Evolutionary conservation across 768 basidiomycete species (phyloP).

Genomic region (Pulveroboletus sp.): DNA sequence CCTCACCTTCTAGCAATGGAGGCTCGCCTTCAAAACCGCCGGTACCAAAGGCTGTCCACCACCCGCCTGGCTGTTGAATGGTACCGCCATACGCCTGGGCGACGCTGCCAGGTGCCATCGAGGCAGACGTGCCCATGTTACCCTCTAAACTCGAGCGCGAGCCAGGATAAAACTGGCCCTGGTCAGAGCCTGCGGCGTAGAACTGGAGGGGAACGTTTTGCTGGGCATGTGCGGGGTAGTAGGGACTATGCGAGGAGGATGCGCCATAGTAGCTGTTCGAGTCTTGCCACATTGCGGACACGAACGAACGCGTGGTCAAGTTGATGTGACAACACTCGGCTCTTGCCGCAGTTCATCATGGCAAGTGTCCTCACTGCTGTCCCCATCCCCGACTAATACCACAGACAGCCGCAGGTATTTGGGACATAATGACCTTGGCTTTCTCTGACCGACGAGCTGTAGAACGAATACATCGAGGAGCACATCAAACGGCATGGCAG

Average conservation of each 20-base stretch:
- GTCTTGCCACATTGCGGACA: constrained; percentile 72
- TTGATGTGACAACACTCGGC: constrained; percentile 18
- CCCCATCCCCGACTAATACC: constrained; percentile 11
- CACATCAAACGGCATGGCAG: constrained; percentile 96
- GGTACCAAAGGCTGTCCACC: constrained; percentile 97
- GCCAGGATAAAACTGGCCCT: constrained; percentile 61
- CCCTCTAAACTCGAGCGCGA: constrained; percentile 79
- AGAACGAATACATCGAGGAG: constrained; percentile 99
- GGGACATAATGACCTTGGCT: not conserved
- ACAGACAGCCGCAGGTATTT: constrained; percentile 62
- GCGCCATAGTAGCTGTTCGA: constrained; percentile 53
- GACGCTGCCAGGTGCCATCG: constrained; percentile 45
- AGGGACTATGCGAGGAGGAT: constrained; percentile 56
- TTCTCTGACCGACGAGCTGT: constrained; percentile 11
- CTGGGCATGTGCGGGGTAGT: constrained; percentile 48
- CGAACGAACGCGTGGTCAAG: not conserved
- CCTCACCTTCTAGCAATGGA: constrained; percentile 86
- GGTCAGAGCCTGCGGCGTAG: constrained; percentile 63
- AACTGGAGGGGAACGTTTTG: constrained; percentile 71
- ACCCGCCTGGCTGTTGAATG: constrained; percentile 71
- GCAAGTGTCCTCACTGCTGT: constrained; percentile 13
- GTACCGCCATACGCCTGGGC: constrained; percentile 61
- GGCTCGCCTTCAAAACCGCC: constrained; percentile 96
- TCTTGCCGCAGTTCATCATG: constrained; percentile 29
- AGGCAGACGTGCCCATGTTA: constrained; percentile 54